Evolutionary conservation across 129 eudicot genomes (phyloP).

Genomic region (Chrysanthemum lavandulifolium): DNA sequence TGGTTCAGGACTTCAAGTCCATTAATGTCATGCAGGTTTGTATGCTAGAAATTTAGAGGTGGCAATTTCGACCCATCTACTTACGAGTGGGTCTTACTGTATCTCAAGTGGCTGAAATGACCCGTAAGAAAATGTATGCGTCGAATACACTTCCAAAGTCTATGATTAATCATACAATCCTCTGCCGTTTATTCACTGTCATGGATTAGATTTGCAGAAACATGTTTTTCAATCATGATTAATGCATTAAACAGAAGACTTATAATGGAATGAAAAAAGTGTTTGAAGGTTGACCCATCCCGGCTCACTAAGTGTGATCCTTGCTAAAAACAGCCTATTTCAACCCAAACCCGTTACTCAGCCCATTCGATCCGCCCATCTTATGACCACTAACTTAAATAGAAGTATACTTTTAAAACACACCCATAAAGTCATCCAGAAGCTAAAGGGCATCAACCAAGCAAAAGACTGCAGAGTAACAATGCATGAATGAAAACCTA

Average conservation of each 20-base stretch:
- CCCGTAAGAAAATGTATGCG: not conserved
- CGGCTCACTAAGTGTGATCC: not conserved
- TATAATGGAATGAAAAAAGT: not conserved
- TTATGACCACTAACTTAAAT: not conserved
- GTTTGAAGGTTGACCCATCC: not conserved
- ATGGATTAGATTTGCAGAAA: not conserved
- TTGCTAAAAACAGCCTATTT: not conserved
- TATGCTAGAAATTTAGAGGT: constrained; percentile 2
- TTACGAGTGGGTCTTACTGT: not conserved
- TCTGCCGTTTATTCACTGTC: not conserved
- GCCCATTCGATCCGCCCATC: not conserved
- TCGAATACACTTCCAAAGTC: not conserved
- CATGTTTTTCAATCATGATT: not conserved
- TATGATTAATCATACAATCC: too few relatives aligned
- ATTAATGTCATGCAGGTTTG: constrained; percentile 16
- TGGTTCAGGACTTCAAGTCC: constrained; percentile 7
- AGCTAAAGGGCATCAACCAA: constrained; percentile 14
- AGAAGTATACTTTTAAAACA: not conserved
- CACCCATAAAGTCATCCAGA: constrained; percentile 11
- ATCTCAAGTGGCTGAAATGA: not conserved
- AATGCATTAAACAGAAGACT: not conserved
- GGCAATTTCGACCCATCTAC: not conserved
- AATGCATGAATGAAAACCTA: constrained; percentile 24
- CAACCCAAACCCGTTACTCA: not conserved
- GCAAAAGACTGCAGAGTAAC: not conserved